These are phyloP conservation scores for Fusarium xyrophilum DNA, from an alignment of 2,329 filamentous ascomycete genomes.

Conservation along the genomic window DNA sequence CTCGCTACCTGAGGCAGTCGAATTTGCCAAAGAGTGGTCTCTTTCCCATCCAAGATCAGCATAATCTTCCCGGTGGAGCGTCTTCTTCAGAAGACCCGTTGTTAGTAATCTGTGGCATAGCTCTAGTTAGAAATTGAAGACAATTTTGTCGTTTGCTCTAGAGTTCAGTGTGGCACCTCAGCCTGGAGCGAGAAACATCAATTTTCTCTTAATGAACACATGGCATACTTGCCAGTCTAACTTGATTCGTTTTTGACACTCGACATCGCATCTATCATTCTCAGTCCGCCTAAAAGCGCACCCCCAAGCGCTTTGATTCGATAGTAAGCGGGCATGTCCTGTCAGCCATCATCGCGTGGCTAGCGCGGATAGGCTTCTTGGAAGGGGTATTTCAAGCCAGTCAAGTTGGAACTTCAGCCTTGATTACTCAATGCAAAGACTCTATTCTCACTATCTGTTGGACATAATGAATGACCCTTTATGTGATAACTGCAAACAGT, in stretches of 20 bases:
- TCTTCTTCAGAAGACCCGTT: accelerated
- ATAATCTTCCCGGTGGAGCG: accelerated
- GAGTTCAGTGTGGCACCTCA: too few relatives aligned
- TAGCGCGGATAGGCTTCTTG: too few relatives aligned
- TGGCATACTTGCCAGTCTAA: accelerated
- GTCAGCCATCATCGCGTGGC: too few relatives aligned
- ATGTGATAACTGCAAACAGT: too few relatives aligned
- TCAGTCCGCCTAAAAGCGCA: neutral
- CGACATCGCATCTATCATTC: too few relatives aligned
- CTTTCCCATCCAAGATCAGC: neutral
- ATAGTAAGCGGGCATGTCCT: neutral
- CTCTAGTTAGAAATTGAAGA: neutral
- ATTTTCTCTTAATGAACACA: accelerated
- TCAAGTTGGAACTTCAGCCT: too few relatives aligned
- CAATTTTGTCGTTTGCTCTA: neutral
- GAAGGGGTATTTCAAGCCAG: too few relatives aligned
- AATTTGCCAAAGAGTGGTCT: neutral
- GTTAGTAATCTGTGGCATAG: accelerated
- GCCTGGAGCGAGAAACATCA: neutral
- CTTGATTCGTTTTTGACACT: too few relatives aligned
- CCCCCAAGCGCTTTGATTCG: too few relatives aligned
- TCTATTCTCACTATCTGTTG: too few relatives aligned
- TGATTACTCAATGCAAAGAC: too few relatives aligned
- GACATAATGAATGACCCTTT: too few relatives aligned
- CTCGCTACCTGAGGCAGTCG: neutral